Evolutionary conservation across 148 eudicot genomes (phyloP), one percentile per base, ranked within the genome.

Genomic region (Polygonum aviculare): DNA sequence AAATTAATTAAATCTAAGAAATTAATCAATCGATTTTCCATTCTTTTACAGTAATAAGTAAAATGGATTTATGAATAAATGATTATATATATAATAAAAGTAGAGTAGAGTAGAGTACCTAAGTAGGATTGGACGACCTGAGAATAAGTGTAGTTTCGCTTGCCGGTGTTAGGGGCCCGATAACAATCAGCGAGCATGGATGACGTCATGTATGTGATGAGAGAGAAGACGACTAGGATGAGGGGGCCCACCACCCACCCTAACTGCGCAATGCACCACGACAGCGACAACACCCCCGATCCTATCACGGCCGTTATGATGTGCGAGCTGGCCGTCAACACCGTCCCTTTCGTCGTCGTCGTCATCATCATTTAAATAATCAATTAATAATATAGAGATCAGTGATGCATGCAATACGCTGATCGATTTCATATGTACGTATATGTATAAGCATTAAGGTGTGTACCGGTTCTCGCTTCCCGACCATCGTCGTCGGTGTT

Each of bases 231-330:
- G 2, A 87, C 38, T 5, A 91, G 79, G 12, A 88, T 84, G 3
- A 79, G 77, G 2, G 80, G 76, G 6, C 96, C 96, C 10, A 80
- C 90, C 1, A 87, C 31, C 96, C 96, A 91, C 54, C 96, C 96
- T 31, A 91, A 86, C 60, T 91, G 96, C 10, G 93, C 93, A 47
- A 84, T 80, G 1, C 83, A 88, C 96, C 96, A 91, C 5, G 93
- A 93, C 22, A 91, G 77, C 41, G 93, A 86, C 21, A 91, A 83
- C 6, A 91, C 91, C 33, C 96, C 96, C 0, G 96, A 89, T 0
- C 93, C 96, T 51, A 91, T 91, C 1, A 89, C 80, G 40, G 93
- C 88, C 55, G 96, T 91, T 36, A 89, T 82, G 59, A 91, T 91
- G 82, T 91, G 96, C 31, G 93, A 88, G 69, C 89, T 86, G 73